phyloP scores from a whole-genome alignment of 1,139 yeast species.

The Saccharomyces hybrid region DNA sequence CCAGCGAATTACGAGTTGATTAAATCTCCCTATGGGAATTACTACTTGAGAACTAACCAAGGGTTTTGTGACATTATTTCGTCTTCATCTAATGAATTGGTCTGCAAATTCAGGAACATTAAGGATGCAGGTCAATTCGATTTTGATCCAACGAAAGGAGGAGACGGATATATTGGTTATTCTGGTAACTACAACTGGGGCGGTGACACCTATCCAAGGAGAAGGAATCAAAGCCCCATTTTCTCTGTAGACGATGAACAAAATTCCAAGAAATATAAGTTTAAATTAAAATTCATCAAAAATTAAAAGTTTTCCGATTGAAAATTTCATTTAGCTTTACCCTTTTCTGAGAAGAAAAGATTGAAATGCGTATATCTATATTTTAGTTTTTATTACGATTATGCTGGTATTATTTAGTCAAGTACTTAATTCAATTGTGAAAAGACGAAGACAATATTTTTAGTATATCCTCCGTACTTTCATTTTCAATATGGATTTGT shows the following conservation, averaged over 20 bases:
- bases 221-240: conserved; percentile 47
- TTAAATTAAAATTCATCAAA: conserved; percentile 36
- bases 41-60: conserved; percentile 53
- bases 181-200: conserved; percentile 66
- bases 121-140: conserved; percentile 47
- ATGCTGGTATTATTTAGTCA: conserved; percentile 2
- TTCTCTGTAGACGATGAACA: conserved; percentile 38
- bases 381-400: conserved; percentile 1
- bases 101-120: conserved; percentile 32
- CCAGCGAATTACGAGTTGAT: conserved; percentile 66
- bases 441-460: neutral
- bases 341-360: neutral
- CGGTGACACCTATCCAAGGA: conserved; percentile 42
- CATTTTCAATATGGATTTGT: neutral
- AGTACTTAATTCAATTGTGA: neutral
- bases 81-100: conserved; percentile 29
- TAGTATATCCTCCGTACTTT: neutral
- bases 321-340: neutral
- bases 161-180: conserved; percentile 40
- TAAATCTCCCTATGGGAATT: conserved; percentile 63
- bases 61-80: conserved; percentile 60
- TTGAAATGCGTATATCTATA: neutral
- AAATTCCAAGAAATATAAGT: conserved; percentile 35
- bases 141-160: conserved; percentile 36
- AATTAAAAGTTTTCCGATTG: neutral